Base-by-base conservation (phyloP, 2,329 filamentous ascomycete genomes). In the Talaromyces piceae region DNA sequence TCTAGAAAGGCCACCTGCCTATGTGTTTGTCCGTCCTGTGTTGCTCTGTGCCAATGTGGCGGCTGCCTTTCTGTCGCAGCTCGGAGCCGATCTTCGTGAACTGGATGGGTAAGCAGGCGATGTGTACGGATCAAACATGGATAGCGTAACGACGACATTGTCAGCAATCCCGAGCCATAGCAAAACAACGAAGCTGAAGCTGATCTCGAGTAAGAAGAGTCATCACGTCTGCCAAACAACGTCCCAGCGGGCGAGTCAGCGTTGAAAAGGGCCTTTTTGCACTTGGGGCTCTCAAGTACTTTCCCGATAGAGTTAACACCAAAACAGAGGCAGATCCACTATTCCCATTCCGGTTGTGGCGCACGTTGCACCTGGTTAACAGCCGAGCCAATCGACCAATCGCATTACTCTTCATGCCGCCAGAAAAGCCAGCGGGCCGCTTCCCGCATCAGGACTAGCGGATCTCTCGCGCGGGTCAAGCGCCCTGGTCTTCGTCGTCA, bases 301-400 rank as follows among this genome's bases (percentile, higher is more conserved):
- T 52, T 16, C 50, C 50, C 12, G 22, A 52, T 52, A 25, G 6
- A 20, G 50, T 45, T 30, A 49, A 31, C 27, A 49, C 50, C 12
- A 7, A 43, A 43, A 7, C 11, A 12, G 12, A 16, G n/a, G 11
- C 22, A 43, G 4, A 25, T 16, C 39, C 23, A 5, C 39, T 43
- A 43, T 22, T 26, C 39, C 23, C 18, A 27, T 22, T 16, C 16
- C 45, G 7, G 39, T 26, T 37, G 37, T 25, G 20, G 39, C 12
- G 30, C 18, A 20, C 33, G 43, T 37, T 47, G 39, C 39, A 30
- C 45, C 25, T 37, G 16, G 16, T 13, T 18, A 3, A 9, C 31
- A 37, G 5, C 33, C 33, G 33, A 37, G 33, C 33, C 31, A 33
- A 33, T 33, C 13, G 18, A n/a, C n/a, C n/a, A n/a, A n/a, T n/a